Conservation (phyloP, 1,284 basidiomycete species). For the Sporisorium exsertum region DNA sequence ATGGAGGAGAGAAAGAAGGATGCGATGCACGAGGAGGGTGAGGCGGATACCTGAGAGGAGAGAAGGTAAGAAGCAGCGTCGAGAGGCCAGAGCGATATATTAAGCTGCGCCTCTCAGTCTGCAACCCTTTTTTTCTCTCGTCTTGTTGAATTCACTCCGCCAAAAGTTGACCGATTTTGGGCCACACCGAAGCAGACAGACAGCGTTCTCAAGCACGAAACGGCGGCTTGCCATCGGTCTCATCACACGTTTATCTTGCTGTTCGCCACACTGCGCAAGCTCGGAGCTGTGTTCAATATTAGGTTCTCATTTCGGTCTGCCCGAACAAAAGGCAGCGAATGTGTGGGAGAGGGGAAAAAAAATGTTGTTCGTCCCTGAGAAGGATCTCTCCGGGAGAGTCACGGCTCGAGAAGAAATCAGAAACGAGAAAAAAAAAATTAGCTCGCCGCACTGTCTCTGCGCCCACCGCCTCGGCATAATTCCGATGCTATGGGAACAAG, state of each 20-base stretch:
- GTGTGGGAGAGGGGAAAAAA: conserved; percentile 1
- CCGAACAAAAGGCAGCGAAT: not conserved
- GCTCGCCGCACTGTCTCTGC: not conserved
- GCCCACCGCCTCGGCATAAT: conserved; percentile 6
- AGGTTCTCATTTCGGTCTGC: not conserved
- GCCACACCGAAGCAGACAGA: not conserved
- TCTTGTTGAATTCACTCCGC: not conserved
- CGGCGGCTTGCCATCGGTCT: not conserved
- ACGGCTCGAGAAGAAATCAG: conserved; percentile 11
- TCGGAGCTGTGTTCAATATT: not conserved
- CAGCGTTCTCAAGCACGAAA: not conserved
- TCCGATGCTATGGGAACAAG: conserved; percentile 4
- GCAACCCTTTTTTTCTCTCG: not conserved
- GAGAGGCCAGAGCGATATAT: not conserved
- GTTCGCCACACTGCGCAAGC: not conserved
- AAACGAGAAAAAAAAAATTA: conserved; percentile 4
- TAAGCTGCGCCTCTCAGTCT: not conserved
- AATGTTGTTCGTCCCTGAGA: not conserved
- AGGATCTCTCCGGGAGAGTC: not conserved
- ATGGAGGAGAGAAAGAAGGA: conserved; percentile 4
- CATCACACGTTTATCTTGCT: not conserved
- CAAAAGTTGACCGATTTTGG: conserved; percentile 3
- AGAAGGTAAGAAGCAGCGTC: conserved; percentile 20
- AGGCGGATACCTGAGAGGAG: conserved; percentile 43
- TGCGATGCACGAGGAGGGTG: conserved; percentile 25